Evolutionary conservation across 1,139 yeast species (phyloP).

Genomic region (Yueomyces sp.): DNA sequence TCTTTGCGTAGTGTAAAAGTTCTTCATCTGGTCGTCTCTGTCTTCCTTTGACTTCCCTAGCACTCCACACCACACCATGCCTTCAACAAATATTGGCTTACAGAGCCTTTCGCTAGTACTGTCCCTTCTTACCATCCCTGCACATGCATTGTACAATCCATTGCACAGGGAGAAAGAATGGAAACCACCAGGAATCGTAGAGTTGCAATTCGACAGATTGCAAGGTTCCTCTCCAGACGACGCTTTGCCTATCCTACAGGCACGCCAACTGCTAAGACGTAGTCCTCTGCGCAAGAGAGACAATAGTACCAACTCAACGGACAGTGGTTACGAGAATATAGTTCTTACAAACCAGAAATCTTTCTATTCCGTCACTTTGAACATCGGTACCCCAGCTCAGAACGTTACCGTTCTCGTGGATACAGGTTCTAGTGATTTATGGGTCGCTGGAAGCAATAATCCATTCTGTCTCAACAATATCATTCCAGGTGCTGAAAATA

Average conservation of each 20-base stretch:
- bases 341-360: not conserved
- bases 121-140: no score
- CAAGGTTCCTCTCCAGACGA: not conserved
- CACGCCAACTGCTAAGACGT: no score
- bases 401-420: not conserved
- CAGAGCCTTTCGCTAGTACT: no score
- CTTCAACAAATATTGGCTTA: no score
- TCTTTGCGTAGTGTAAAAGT: no score
- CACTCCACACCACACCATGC: no score
- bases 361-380: not conserved
- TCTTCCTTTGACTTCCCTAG: no score
- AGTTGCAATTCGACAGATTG: not conserved
- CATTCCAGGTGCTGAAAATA: not conserved
- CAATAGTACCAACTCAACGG: not conserved
- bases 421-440: not conserved
- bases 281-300: not conserved
- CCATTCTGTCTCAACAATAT: not conserved
- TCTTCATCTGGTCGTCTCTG: no score
- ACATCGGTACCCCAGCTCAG: not conserved
- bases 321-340: not conserved
- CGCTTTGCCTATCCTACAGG: not conserved
- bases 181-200: not conserved
- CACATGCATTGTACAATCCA: no score
- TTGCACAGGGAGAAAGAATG: not conserved
- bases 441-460: not conserved